Conservation (phyloP, 345 rosid genomes). For the Gossypium rotundifolium region DNA sequence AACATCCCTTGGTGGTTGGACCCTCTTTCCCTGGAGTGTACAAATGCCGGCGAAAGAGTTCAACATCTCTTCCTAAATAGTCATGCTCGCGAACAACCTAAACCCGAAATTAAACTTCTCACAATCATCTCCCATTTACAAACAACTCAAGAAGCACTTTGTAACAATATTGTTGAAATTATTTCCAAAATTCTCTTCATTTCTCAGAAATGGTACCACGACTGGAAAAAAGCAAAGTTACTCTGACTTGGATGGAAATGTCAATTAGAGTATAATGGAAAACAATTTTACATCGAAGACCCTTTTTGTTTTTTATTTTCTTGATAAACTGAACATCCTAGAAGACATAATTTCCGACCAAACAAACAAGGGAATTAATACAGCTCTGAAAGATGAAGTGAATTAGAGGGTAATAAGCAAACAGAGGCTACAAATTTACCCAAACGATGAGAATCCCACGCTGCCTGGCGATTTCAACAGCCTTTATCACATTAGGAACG, state of each 20-base stretch:
- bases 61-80: constrained; percentile 73
- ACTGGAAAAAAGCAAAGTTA: no score
- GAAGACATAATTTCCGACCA: background rate
- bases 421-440: constrained; percentile 30
- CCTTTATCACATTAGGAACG: constrained; percentile 55
- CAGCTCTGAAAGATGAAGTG: no score
- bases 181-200: background rate
- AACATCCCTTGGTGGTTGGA: constrained; percentile 48
- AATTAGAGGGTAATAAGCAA: no score
- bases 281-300: background rate
- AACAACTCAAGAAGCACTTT: background rate
- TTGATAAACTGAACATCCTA: background rate
- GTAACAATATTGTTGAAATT: background rate
- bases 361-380: background rate
- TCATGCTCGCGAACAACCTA: constrained; percentile 86
- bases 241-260: no score
- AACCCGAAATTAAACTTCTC: background rate
- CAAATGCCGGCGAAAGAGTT: constrained; percentile 53
- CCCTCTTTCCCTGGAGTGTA: constrained; percentile 51
- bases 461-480: constrained; percentile 33
- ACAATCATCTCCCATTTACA: background rate
- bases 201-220: background rate
- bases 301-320: background rate
- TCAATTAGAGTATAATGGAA: background rate
- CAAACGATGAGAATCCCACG: constrained; percentile 65